These are phyloP conservation scores for Soucietia sequanensis DNA, from an alignment of 805 yeast species.

Conservation along the genomic window DNA sequence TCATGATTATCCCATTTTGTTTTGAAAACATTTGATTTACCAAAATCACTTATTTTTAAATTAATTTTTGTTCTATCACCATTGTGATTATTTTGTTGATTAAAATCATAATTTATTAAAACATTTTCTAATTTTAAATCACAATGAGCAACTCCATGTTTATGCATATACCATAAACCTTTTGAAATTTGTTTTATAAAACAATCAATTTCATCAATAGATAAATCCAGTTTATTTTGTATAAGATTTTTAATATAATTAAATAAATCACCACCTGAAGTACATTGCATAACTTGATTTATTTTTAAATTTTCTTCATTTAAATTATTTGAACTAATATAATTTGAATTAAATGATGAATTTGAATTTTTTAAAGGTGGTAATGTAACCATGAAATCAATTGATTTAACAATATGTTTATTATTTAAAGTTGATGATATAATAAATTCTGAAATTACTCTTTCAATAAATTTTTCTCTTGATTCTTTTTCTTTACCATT, in stretches of 20 bases:
- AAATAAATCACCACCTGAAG: constrained; percentile 36
- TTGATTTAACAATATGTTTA: constrained; percentile 72
- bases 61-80: constrained; percentile 11
- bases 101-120: constrained; percentile 35
- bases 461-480: constrained; percentile 52
- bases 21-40: constrained; percentile 85
- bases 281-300: constrained; percentile 39
- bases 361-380: constrained; percentile 7
- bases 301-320: constrained; percentile 13
- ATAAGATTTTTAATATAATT: constrained; percentile 23
- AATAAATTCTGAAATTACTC: constrained; percentile 89
- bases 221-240: constrained; percentile 12
- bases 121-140: constrained; percentile 90
- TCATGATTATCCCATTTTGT: constrained; percentile 75
- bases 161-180: constrained; percentile 83
- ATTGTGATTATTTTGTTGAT: constrained; percentile 2
- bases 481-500: constrained; percentile 22
- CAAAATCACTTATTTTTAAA: constrained; percentile 64
- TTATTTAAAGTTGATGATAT: constrained; percentile 75
- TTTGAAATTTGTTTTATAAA: constrained; percentile 81
- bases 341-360: not conserved
- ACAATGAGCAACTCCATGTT: constrained; percentile 91
- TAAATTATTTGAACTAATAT: not conserved
- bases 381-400: constrained; percentile 61
- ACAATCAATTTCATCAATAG: constrained; percentile 75